Conservation (phyloP, 2,329 filamentous ascomycete genomes). For the Pseudogymnoascus sp. region DNA sequence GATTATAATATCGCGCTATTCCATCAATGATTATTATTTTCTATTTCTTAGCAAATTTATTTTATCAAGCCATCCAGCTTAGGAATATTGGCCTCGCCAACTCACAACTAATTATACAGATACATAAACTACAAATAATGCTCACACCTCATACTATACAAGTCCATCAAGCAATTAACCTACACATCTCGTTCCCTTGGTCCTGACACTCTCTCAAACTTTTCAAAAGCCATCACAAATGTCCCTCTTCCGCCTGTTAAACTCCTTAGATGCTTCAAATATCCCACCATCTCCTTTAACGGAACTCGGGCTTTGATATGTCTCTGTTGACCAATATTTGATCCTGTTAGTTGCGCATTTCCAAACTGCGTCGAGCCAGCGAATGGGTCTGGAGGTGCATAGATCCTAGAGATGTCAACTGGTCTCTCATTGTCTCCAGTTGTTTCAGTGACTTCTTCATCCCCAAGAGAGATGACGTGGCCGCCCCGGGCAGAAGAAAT, state of each 20-base stretch:
- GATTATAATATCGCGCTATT: no score
- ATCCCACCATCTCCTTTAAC: slow-evolving; percentile 93
- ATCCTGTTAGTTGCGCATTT: not conserved
- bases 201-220: slow-evolving; percentile 58
- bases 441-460: slow-evolving; percentile 21
- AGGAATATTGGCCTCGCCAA: not conserved
- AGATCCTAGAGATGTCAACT: slow-evolving; percentile 70
- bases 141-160: not conserved
- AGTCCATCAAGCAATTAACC: no score
- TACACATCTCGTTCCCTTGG: slow-evolving; percentile 37
- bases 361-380: slow-evolving; percentile 19
- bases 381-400: slow-evolving; percentile 84
- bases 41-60: not conserved
- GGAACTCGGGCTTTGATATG: slow-evolving; percentile 81
- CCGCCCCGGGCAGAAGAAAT: slow-evolving; percentile 67
- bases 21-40: not conserved
- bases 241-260: slow-evolving; percentile 79
- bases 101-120: not conserved
- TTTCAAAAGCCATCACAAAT: slow-evolving; percentile 67
- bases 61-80: not conserved
- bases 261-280: slow-evolving; percentile 79
- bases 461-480: slow-evolving; percentile 62
- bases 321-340: slow-evolving; percentile 36
- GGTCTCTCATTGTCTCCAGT: slow-evolving; percentile 17
- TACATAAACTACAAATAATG: not conserved